These are phyloP conservation scores for Aspergillus latus DNA, from an alignment of 2,329 filamentous ascomycete genomes.

Conservation along the genomic window DNA sequence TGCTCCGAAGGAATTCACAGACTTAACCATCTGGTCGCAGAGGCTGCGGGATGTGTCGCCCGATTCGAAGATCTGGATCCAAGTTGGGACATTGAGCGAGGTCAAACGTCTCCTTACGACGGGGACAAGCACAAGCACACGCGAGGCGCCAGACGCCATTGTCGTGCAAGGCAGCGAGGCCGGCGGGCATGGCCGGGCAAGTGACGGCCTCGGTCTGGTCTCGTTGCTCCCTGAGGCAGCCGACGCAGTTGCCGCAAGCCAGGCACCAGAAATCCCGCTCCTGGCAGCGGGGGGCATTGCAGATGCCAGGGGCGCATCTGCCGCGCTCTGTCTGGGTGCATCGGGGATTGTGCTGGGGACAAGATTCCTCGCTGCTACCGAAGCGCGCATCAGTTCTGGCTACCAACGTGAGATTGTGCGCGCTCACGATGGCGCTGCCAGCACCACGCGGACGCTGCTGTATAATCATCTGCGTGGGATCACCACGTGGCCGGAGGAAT, in stretches of 20 bases:
- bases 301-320: constrained; percentile 53
- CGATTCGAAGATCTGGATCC: constrained; percentile 55
- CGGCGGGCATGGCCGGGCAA: constrained; percentile 54
- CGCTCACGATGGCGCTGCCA: constrained; percentile 53
- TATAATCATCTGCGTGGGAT: constrained; percentile 60
- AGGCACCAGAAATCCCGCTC: constrained; percentile 39
- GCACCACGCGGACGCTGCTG: constrained; percentile 52
- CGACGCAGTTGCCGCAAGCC: constrained; percentile 39
- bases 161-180: constrained; percentile 58
- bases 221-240: constrained; percentile 54
- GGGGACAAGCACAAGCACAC: constrained; percentile 36
- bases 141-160: constrained; percentile 50
- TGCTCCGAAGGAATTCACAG: constrained; percentile 35
- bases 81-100: constrained; percentile 54
- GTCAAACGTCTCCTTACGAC: constrained; percentile 26
- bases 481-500: constrained; percentile 59
- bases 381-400: constrained; percentile 52
- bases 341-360: constrained; percentile 63
- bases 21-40: constrained; percentile 48
- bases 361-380: constrained; percentile 57
- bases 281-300: constrained; percentile 56
- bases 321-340: constrained; percentile 54
- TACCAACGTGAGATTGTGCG: constrained; percentile 54
- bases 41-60: constrained; percentile 44
- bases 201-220: constrained; percentile 51